Evolutionary conservation across 352 stramenopile genomes (phyloP).

Genomic region (Globisporangium rhizosaccharum): DNA sequence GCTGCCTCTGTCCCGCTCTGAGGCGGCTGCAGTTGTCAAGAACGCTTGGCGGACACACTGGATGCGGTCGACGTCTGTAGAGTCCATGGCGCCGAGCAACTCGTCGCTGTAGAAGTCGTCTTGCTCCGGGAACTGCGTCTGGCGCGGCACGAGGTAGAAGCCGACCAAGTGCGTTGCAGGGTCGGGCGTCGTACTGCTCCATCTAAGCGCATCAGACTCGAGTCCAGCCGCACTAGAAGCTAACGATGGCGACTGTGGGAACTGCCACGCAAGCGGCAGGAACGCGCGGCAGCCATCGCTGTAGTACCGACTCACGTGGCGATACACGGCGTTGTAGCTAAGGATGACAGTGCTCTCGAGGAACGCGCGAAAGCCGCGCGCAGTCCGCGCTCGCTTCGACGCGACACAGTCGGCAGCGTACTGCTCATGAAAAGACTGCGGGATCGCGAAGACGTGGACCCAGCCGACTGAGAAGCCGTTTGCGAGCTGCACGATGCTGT

Average conservation of each 20-base stretch:
- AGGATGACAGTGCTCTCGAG: slow-evolving; percentile 24
- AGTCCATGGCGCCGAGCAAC: slow-evolving; percentile 32
- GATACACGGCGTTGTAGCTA: slow-evolving; percentile 38
- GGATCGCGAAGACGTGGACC: slow-evolving; percentile 47
- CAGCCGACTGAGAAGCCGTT: slow-evolving; percentile 44
- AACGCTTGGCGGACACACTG: slow-evolving; percentile 25
- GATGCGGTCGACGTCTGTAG: slow-evolving; percentile 19
- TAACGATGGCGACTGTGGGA: not conserved
- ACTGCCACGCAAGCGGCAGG: slow-evolving; percentile 45
- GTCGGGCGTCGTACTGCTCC: slow-evolving; percentile 17
- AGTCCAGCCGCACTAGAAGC: not conserved
- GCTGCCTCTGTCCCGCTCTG: slow-evolving; percentile 2
- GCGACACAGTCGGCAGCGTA: slow-evolving; percentile 14
- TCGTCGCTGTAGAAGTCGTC: slow-evolving; percentile 43
- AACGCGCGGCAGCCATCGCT: slow-evolving; percentile 30
- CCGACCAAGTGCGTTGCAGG: slow-evolving; percentile 40
- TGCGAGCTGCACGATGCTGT: slow-evolving; percentile 20
- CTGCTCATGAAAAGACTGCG: slow-evolving; percentile 19
- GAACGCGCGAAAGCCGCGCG: slow-evolving; percentile 20
- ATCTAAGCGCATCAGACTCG: too few relatives aligned
- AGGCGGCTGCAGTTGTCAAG: slow-evolving; percentile 15
- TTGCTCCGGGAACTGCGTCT: slow-evolving; percentile 54
- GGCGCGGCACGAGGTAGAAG: slow-evolving; percentile 53
- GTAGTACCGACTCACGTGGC: slow-evolving; percentile 43
- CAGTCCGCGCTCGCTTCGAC: not conserved